Conservation (phyloP, 768 basidiomycete genomes). For the Rhodotorula taiwanensis region DNA sequence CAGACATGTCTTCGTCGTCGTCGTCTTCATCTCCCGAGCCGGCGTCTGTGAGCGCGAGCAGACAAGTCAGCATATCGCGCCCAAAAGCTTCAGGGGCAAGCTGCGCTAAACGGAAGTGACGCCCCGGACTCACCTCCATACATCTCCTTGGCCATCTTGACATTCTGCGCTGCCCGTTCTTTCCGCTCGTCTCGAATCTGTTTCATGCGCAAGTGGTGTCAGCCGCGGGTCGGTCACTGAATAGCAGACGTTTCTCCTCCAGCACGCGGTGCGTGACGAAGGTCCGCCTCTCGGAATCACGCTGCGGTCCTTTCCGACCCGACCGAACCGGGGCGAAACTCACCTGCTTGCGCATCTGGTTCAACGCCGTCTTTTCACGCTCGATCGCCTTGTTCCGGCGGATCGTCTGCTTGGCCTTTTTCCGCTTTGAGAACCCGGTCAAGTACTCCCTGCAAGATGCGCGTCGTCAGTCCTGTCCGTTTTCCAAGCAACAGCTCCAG, state of each 20-base stretch:
- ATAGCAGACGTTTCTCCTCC: no score
- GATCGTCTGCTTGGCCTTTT: constrained; percentile 31
- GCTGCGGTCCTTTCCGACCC: neutral
- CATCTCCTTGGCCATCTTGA: constrained; percentile 18
- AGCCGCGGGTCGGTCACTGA: neutral
- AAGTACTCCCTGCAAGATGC: constrained; percentile 22
- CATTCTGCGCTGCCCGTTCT: constrained; percentile 31
- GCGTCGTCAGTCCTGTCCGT: neutral
- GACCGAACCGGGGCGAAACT: neutral
- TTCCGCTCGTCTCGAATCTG: constrained; percentile 32
- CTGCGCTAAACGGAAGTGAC: no score
- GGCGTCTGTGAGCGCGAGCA: no score
- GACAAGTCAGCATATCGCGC: no score
- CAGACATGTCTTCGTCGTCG: neutral
- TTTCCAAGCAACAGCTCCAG: neutral
- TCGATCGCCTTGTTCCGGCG: constrained; percentile 26
- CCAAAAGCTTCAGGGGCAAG: no score
- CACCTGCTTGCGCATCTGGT: constrained; percentile 15
- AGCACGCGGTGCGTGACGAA: neutral
- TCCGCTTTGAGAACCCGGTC: constrained; percentile 34
- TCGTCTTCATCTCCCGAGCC: neutral
- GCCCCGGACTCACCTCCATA: constrained; percentile 23
- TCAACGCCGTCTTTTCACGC: constrained; percentile 28
- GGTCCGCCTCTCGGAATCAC: no score
- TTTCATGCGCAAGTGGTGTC: neutral